A percentile compares a stretch with the other conserved stretches of the same genome.
Conservation (phyloP, 148 eudicot species). For the Vaccinium macrocarpon region DNA sequence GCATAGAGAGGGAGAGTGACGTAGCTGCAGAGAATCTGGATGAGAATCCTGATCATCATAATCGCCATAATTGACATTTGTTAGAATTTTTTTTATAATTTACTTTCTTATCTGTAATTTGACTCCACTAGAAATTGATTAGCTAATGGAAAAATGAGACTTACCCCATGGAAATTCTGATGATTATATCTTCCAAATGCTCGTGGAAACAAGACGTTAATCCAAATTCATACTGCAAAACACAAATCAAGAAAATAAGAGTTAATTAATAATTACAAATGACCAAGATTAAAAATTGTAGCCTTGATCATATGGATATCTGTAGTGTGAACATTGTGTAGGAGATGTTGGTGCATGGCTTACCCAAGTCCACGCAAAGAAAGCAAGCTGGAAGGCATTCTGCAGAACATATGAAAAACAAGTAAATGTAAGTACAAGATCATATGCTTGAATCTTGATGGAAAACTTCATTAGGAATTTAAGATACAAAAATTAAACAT, state of each 20-base stretch:
- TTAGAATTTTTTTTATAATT: background rate
- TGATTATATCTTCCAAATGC: conserved; percentile 5
- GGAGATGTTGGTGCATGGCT: background rate
- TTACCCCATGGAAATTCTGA: conserved; percentile 13
- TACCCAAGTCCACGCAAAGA: conserved; percentile 33
- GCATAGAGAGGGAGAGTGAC: conserved; percentile 55
- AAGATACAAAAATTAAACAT: too few relatives aligned
- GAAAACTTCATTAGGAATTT: background rate
- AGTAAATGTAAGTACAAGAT: background rate
- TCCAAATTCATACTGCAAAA: conserved; percentile 16
- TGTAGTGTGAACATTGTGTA: background rate
- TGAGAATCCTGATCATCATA: conserved; percentile 29
- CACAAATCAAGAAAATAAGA: background rate
- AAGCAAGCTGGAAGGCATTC: conserved; percentile 42
- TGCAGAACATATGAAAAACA: background rate
- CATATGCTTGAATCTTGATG: background rate
- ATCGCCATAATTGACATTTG: background rate
- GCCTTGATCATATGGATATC: background rate
- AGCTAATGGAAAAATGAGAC: background rate
- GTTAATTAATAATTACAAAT: background rate
- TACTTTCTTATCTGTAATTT: background rate
- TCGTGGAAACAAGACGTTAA: conserved; percentile 7
- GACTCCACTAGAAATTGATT: background rate
- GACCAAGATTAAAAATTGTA: background rate
- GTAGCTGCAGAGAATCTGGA: conserved; percentile 47